Conservation (phyloP, 164 flowering plant genomes). For the Annona cherimola region DNA sequence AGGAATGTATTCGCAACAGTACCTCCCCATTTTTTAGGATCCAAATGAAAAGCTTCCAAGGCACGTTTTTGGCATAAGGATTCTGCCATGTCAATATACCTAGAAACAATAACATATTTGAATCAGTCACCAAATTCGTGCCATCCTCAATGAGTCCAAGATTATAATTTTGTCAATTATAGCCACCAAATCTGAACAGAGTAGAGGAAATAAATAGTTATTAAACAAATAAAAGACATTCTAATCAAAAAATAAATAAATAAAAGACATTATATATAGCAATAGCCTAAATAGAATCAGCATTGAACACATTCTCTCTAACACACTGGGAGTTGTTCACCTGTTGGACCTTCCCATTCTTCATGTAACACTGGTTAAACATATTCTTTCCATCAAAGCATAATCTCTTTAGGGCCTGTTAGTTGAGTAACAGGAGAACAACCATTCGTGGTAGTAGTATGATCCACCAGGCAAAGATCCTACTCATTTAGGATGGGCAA, state of each 20-base stretch:
- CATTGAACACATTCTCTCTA: neutral
- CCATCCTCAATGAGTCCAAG: neutral
- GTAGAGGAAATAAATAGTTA: neutral
- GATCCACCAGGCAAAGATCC: too few species aligned
- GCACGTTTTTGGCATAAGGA: conserved; percentile 97
- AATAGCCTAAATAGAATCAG: neutral
- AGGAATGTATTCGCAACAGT: neutral
- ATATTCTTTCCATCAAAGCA: neutral
- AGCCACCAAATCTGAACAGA: neutral
- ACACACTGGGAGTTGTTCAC: neutral
- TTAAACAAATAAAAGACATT: neutral
- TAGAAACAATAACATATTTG: conserved; percentile 19
- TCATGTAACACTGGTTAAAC: neutral
- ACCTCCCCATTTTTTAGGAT: conserved; percentile 99
- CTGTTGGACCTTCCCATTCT: neutral
- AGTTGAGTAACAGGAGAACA: too few species aligned
- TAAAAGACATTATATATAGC: neutral
- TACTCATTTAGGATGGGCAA: too few species aligned
- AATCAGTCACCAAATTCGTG: neutral
- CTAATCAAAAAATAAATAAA: neutral
- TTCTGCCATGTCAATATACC: conserved; percentile 99
- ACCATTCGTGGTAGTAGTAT: too few species aligned
- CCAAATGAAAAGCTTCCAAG: conserved; percentile 87
- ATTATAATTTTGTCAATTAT: neutral
- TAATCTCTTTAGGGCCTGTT: too few species aligned